Conservation (phyloP, 2,329 filamentous ascomycete species). For the Cordyceps cateniannulata region DNA sequence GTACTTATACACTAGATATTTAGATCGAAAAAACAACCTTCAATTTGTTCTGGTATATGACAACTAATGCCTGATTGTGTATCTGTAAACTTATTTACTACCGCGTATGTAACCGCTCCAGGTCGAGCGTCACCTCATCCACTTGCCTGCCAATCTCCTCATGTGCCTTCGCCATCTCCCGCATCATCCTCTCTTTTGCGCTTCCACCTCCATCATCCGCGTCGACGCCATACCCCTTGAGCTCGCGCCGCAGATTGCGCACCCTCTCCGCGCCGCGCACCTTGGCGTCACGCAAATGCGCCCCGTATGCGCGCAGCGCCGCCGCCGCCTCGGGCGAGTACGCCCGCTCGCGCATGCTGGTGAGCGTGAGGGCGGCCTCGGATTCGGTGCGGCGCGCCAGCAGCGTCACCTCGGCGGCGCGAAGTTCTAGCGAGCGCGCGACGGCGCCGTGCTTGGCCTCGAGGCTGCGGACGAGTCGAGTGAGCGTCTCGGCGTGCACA, state of each 20-base stretch:
- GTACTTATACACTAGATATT: constrained; percentile 14
- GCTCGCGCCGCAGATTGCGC: constrained; percentile 33
- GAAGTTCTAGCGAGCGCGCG: constrained; percentile 45
- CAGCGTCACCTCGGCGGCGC: constrained; percentile 38
- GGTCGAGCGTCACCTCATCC: constrained; percentile 42
- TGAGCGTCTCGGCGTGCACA: constrained; percentile 32
- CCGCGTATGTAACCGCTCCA: constrained; percentile 29
- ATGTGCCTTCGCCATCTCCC: constrained; percentile 47
- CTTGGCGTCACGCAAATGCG: constrained; percentile 43
- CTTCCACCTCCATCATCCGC: constrained; percentile 24
- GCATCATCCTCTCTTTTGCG: constrained; percentile 42
- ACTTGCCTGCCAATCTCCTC: constrained; percentile 44
- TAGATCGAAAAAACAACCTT: constrained; percentile 4
- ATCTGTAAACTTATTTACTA: background rate
- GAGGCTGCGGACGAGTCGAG: constrained; percentile 41
- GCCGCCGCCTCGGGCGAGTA: constrained; percentile 38
- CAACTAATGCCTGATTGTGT: background rate
- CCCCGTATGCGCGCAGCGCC: constrained; percentile 41
- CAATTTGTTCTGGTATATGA: background rate
- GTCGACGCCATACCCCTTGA: constrained; percentile 42
- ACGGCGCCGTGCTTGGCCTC: constrained; percentile 50
- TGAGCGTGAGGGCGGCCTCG: constrained; percentile 30
- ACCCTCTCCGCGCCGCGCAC: constrained; percentile 38
- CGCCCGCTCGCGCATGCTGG: constrained; percentile 30
- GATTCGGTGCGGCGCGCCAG: constrained; percentile 35